A percentile compares a stretch with the other conserved stretches of the same genome.
phyloP scores from a whole-genome alignment of 2,329 filamentous ascomycete species.

The Cyclaneusma minus region DNA sequence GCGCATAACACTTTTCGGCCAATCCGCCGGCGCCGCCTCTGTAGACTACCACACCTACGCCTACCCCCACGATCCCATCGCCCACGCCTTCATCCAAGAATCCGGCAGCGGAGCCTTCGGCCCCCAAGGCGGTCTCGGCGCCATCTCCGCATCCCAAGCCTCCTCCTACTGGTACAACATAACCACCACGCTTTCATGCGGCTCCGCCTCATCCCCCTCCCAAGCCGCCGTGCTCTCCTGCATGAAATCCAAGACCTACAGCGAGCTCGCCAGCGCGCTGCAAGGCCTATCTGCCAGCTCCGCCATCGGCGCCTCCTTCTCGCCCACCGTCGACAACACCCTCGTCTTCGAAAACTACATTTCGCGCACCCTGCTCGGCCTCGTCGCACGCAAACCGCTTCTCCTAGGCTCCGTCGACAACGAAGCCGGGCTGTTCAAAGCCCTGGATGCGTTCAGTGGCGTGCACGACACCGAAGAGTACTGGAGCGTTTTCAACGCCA shows the following conservation, averaged over 20 bases:
- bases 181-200: conserved; percentile 14
- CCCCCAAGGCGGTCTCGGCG: conserved; percentile 6
- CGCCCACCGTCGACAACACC: conserved; percentile 14
- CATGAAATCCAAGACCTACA: conserved; percentile 11
- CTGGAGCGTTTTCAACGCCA: conserved; percentile 16
- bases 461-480: conserved; percentile 9
- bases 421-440: conserved; percentile 18
- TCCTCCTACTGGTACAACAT: conserved; percentile 13
- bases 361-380: conserved; percentile 7
- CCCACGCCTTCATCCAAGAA: conserved; percentile 14
- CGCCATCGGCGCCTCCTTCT: conserved; percentile 10
- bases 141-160: conserved; percentile 6
- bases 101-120: conserved; percentile 18
- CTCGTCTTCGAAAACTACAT: conserved; percentile 16
- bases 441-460: conserved; percentile 8
- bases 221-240: conserved; percentile 11
- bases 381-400: conserved; percentile 12
- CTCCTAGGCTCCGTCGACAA: conserved; percentile 20
- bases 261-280: conserved; percentile 9
- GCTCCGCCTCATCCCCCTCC: conserved; percentile 10
- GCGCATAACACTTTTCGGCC: conserved; percentile 15
- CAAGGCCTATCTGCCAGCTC: conserved; percentile 4
- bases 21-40: conserved; percentile 13
- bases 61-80: conserved; percentile 9
- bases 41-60: conserved; percentile 14